phyloP scores from a whole-genome alignment of 345 rosid genomes.

The Salix dunnii region DNA sequence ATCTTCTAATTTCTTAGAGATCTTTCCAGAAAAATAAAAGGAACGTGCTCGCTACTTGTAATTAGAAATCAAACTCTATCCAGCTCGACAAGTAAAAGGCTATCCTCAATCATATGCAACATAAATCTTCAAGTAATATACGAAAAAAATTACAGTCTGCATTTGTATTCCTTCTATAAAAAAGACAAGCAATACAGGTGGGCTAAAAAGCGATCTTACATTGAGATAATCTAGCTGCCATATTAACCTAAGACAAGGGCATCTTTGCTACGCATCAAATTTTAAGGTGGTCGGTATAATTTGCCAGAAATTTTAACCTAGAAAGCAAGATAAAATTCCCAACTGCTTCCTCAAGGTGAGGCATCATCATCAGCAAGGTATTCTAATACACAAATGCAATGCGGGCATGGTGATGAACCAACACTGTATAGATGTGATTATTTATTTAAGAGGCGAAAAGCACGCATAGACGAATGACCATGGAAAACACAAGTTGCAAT shows the following conservation, averaged over 20 bases:
- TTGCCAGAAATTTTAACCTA: background rate
- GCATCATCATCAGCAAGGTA: background rate
- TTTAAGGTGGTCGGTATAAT: background rate
- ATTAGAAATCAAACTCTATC: no score
- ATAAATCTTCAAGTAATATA: no score
- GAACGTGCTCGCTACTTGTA: no score
- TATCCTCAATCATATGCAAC: background rate
- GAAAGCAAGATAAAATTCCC: background rate
- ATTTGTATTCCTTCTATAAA: no score
- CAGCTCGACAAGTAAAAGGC: no score
- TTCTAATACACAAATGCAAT: background rate
- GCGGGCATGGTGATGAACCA: background rate
- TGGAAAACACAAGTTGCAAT: background rate
- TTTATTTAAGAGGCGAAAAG: background rate
- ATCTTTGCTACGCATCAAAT: background rate
- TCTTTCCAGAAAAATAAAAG: no score
- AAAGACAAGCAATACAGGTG: background rate
- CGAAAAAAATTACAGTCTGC: no score
- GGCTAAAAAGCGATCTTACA: background rate
- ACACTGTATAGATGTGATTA: background rate
- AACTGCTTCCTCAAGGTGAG: background rate
- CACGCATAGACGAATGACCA: background rate
- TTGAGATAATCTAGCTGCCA: background rate
- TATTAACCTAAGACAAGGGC: background rate
- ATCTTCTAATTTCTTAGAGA: no score